Conservation (phyloP, 805 yeast species). For the Yarrowia sp. region DNA sequence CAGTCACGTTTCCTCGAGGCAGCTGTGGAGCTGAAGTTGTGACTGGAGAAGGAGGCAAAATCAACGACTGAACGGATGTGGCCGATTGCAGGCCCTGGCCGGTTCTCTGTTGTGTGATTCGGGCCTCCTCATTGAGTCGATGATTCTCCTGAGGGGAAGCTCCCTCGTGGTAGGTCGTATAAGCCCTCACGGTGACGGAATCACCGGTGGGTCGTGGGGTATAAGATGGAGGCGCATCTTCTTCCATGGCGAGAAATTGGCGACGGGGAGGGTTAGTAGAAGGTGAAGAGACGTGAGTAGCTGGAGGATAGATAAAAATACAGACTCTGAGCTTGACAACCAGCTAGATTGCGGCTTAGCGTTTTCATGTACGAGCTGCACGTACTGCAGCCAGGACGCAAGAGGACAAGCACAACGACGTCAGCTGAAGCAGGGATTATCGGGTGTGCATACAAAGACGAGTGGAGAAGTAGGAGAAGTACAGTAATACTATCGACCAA, state of each 20-base stretch:
- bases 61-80: conserved; percentile 14
- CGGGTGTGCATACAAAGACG: not conserved
- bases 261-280: not conserved
- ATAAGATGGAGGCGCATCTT: conserved; percentile 27
- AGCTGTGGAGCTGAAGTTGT: not conserved
- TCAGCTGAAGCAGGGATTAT: conserved; percentile 13
- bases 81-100: conserved; percentile 14
- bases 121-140: not conserved
- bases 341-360: conserved; percentile 30
- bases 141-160: conserved; percentile 35
- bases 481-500: too few relatives aligned
- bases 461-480: too few relatives aligned
- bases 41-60: conserved; percentile 2
- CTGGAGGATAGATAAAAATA: not conserved
- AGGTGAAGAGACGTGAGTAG: not conserved
- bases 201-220: conserved; percentile 24
- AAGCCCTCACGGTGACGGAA: conserved; percentile 29
- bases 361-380: conserved; percentile 2
- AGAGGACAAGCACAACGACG: conserved; percentile 1
- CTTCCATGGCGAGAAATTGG: conserved; percentile 18
- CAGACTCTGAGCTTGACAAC: not conserved
- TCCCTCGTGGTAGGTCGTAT: conserved; percentile 30
- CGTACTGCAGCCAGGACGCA: not conserved
- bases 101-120: conserved; percentile 8
- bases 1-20: not conserved